Percentiles rank a stretch among this genome's conserved stretches.
Evolutionary conservation across 805 yeast species (phyloP).

Genomic region (Phaffomyces antillensis): DNA sequence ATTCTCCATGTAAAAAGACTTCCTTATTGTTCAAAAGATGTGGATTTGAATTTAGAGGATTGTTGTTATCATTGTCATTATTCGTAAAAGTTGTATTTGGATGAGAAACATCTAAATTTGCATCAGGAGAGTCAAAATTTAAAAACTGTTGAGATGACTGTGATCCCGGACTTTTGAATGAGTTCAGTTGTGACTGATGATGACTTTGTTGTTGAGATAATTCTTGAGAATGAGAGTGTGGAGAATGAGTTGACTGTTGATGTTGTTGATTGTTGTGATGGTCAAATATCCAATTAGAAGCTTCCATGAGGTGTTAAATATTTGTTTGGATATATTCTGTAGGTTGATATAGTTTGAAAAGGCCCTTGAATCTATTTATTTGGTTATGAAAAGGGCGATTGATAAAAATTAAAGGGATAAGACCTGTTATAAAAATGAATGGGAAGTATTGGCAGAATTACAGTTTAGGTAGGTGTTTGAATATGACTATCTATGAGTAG

Average conservation of each 20-base stretch:
- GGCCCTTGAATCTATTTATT: no score
- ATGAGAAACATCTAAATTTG: slow-evolving; percentile 7
- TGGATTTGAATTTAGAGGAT: neutral
- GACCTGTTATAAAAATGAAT: no score
- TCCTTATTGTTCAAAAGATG: slow-evolving; percentile 1
- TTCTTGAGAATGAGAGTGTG: no score
- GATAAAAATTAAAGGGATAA: no score
- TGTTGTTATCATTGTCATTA: neutral
- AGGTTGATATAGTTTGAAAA: no score
- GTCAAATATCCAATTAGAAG: slow-evolving; percentile 11
- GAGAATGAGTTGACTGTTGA: neutral
- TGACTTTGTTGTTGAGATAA: no score
- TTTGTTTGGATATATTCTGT: no score
- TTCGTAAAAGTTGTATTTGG: neutral
- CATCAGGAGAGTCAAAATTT: slow-evolving; percentile 18
- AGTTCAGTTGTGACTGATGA: no score
- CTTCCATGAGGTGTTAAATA: slow-evolving; percentile 4
- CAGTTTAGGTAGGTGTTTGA: no score
- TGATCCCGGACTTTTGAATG: slow-evolving; percentile 4
- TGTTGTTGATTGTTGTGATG: slow-evolving; percentile 4
- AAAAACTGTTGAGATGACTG: slow-evolving; percentile 9
- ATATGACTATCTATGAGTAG: no score
- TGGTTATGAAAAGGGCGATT: no score
- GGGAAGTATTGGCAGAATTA: no score
- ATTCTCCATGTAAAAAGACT: slow-evolving; percentile 1